Percentiles rank a stretch among this genome's conserved stretches.
Conservation (phyloP, 257 asterid genomes). For the Solanum arcanum region DNA sequence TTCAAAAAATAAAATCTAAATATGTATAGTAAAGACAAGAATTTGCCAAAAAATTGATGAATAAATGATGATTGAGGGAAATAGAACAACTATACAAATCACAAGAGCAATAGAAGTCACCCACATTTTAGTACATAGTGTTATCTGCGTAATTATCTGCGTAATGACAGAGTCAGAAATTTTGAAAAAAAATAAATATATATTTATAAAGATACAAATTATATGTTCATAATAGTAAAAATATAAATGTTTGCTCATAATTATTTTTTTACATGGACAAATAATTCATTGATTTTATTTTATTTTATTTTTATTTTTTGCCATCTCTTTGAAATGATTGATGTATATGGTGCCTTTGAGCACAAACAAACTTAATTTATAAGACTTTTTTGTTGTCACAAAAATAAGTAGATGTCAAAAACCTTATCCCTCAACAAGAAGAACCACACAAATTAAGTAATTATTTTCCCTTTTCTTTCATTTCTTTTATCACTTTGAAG, state of each 20-base stretch:
- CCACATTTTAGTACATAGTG: not conserved
- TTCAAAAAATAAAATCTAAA: not conserved
- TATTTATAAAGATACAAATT: not conserved
- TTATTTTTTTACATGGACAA: not conserved
- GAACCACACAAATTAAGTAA: not conserved
- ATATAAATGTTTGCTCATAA: not conserved
- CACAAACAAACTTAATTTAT: not conserved
- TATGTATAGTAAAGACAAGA: not conserved
- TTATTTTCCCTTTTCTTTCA: not conserved
- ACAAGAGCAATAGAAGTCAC: not conserved
- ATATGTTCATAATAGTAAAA: not conserved
- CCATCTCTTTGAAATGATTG: not conserved
- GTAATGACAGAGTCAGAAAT: not conserved
- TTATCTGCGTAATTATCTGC: too few relatives aligned
- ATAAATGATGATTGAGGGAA: not conserved
- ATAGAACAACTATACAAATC: not conserved
- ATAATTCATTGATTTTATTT: not conserved
- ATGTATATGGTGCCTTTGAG: not conserved
- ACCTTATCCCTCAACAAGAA: not conserved
- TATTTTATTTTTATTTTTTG: not conserved
- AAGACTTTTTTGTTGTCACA: not conserved
- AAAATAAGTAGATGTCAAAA: not conserved
- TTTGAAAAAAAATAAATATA: rapidly evolving
- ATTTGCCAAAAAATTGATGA: not conserved
- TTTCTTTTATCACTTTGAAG: not conserved